Percentiles rank a stretch among this genome's conserved stretches.
These are phyloP conservation scores for Priceomyces haplophilus DNA, from an alignment of 805 yeast genomes.

Conservation along the genomic window DNA sequence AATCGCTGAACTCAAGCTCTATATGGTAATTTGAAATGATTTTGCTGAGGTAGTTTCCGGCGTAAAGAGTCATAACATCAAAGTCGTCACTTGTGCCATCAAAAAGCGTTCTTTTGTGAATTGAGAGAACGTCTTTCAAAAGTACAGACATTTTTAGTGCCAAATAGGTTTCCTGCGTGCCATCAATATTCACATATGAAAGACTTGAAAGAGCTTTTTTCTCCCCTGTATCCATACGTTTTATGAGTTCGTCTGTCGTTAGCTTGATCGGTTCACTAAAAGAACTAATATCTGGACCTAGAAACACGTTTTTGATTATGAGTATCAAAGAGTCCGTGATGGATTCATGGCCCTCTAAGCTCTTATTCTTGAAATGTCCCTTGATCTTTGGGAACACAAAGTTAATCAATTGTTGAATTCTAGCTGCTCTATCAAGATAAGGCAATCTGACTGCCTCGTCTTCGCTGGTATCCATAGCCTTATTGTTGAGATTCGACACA, in stretches of 20 bases:
- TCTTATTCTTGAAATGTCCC: constrained; percentile 13
- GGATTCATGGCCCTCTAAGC: constrained; percentile 7
- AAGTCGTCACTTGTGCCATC: not conserved
- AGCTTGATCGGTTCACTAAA: constrained; percentile 10
- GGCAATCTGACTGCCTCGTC: constrained; percentile 18
- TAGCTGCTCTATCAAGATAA: constrained; percentile 15
- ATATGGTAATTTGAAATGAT: constrained; percentile 2
- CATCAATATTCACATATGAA: constrained; percentile 1
- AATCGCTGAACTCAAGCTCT: constrained; percentile 2
- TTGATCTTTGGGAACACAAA: constrained; percentile 14
- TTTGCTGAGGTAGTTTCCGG: constrained; percentile 4
- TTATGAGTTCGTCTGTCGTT: constrained; percentile 16
- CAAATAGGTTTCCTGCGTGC: constrained; percentile 14
- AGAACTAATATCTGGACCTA: constrained; percentile 17
- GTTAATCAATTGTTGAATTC: constrained; percentile 15
- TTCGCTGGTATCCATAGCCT: constrained; percentile 10
- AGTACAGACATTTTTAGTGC: constrained; percentile 15
- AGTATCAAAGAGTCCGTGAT: constrained; percentile 10
- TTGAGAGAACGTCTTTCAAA: constrained; percentile 13
- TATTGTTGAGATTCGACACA: constrained; percentile 6
- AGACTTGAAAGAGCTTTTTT: not conserved
- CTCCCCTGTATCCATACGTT: constrained; percentile 12
- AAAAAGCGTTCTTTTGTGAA: constrained; percentile 2
- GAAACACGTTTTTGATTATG: constrained; percentile 15
- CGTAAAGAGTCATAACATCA: constrained; percentile 2